phyloP scores from a whole-genome alignment of 2,329 filamentous ascomycete genomes.

The Arthrocladium fulminans region DNA sequence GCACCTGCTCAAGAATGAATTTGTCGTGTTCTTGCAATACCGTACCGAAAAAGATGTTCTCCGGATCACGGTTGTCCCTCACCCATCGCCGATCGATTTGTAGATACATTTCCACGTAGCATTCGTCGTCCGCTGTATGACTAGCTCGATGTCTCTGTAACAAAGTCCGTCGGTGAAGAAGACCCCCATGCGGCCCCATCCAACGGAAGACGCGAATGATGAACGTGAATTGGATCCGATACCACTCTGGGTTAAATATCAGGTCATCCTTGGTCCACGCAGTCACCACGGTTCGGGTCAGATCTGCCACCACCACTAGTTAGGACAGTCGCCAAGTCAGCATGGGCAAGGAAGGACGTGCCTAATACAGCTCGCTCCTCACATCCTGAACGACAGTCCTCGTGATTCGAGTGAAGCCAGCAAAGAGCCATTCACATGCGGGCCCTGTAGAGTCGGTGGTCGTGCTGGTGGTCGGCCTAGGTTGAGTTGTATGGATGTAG shows the following conservation, averaged over 20 bases:
- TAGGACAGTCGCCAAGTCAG: neutral
- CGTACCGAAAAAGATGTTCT: slow-evolving; percentile 10
- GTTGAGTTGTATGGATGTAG: slow-evolving; percentile 8
- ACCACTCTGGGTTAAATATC: slow-evolving; percentile 6
- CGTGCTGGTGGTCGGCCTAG: neutral
- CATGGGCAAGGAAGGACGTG: neutral
- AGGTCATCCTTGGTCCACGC: slow-evolving; percentile 10
- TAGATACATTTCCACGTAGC: slow-evolving; percentile 13
- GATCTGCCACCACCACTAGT: slow-evolving; percentile 3
- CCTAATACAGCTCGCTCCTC: slow-evolving; percentile 9
- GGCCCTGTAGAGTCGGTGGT: slow-evolving; percentile 3
- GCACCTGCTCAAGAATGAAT: slow-evolving; percentile 8
- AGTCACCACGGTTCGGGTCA: slow-evolving; percentile 2
- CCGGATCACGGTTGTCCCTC: slow-evolving; percentile 17
- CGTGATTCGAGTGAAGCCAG: slow-evolving; percentile 12
- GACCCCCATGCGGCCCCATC: slow-evolving; percentile 2
- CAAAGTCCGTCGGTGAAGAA: slow-evolving; percentile 9
- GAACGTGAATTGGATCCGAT: slow-evolving; percentile 11
- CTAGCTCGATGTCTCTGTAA: slow-evolving; percentile 10
- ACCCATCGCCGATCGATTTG: slow-evolving; percentile 16
- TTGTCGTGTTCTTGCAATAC: slow-evolving; percentile 7
- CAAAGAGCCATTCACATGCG: slow-evolving; percentile 10
- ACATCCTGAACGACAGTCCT: slow-evolving; percentile 12
- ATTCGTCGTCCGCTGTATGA: slow-evolving; percentile 10
- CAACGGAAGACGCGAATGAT: slow-evolving; percentile 11